Evolutionary conservation across 257 asterid species (phyloP).

Genomic region (Phtheirospermum japonicum): DNA sequence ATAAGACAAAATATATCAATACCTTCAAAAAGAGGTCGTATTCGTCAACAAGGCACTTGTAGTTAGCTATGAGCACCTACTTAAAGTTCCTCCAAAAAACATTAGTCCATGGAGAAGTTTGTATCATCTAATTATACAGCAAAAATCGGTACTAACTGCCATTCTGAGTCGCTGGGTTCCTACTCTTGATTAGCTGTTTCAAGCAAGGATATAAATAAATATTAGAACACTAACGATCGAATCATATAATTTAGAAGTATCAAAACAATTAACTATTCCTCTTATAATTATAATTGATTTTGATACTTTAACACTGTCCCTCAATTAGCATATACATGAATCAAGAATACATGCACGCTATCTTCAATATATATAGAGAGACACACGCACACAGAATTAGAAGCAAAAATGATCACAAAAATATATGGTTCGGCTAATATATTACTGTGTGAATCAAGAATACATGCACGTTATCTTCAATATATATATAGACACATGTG

Average conservation of each 20-base stretch:
- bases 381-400: background rate
- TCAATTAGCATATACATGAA: no score
- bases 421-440: background rate
- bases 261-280: no score
- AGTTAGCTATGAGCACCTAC: constrained; percentile 27
- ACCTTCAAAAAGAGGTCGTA: constrained; percentile 32
- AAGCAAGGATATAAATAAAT: constrained; percentile 24
- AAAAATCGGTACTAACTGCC: constrained; percentile 39
- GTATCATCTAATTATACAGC: constrained; percentile 26
- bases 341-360: no score
- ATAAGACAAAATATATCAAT: constrained; percentile 15
- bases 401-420: background rate
- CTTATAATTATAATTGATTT: no score
- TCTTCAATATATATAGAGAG: no score
- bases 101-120: constrained; percentile 26
- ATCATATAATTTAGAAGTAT: no score
- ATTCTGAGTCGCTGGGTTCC: constrained; percentile 51
- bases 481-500: no score
- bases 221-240: no score
- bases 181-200: constrained; percentile 64
- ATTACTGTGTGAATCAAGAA: no score
- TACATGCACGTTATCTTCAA: no score
- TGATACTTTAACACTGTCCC: no score
- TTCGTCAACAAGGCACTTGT: constrained; percentile 22
- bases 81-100: no score